Base-by-base conservation (phyloP, 1,139 yeast species). In the Barnettozyma hawaiiensis region DNA sequence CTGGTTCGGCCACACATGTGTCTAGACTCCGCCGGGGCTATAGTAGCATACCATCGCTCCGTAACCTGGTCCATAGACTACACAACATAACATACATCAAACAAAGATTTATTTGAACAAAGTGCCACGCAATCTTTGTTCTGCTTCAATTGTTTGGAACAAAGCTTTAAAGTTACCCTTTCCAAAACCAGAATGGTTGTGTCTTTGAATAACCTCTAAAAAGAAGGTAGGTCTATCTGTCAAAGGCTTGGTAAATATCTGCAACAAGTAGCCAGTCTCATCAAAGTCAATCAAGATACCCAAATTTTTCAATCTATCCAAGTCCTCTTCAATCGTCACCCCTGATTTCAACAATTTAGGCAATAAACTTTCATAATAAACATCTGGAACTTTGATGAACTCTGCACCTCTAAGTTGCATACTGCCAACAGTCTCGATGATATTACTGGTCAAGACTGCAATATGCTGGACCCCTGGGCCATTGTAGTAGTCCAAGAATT, bases 391-490 rank as follows among this genome's bases (percentile, higher is more conserved):
- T 3, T 62, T 51, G 48, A 85, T 82, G 59, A 86, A 86, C 50
- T 77, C 80, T n/a, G 79, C 74, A 1, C 95, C 95, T 39, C 86
- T 66, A 19, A 59, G 49, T 40, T 64, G 69, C 71, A 86, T 64
- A 11, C 68, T 63, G 2, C 59, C 48, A n/a, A 86, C 82, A 0
- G 87, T 69, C 2, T 60, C 58, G 23, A 85, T 55, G 29, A 86
- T 85, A 59, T 83, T 69, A 35, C 66, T 61, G 0, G 92, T 84
- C 42, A 66, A 64, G 23, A 85, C 60, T 0, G 95, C 95, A 55
- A 86, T 68, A 57, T 86, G 95, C 62, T 86, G 95, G 27, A 86
- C 74, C 2, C 95, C 95, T 0, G 95, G 81, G 0, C 95, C 95
- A 36, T 76, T 76, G 58, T 85, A 73, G 55, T 69, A 86, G 43